These are phyloP conservation scores for Rutidosis leptorrhynchoides DNA, from an alignment of 129 eudicot species.

Conservation along the genomic window DNA sequence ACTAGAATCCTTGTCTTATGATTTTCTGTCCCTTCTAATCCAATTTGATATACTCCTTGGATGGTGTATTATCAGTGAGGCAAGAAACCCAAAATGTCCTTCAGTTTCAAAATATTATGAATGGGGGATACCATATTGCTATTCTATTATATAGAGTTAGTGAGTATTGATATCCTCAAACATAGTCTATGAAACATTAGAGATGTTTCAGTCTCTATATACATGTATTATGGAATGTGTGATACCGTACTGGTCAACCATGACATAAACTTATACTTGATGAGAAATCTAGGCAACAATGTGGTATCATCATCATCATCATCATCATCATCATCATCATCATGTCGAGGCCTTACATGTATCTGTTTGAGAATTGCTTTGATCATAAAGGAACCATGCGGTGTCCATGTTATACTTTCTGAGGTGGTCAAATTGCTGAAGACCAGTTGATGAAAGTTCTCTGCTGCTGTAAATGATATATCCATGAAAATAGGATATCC, in stretches of 20 bases:
- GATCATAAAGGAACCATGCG: not conserved
- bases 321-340: not conserved
- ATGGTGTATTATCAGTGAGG: conserved; percentile 1
- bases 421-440: not conserved
- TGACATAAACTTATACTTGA: conserved; percentile 1
- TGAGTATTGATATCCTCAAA: not conserved
- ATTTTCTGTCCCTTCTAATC: not conserved
- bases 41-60: not conserved
- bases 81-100: not conserved
- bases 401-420: conserved; percentile 3
- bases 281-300: not conserved
- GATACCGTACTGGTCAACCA: not conserved
- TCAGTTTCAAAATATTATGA: not conserved
- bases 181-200: not conserved
- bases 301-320: not conserved
- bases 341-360: not conserved
- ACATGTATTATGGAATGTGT: conserved; percentile 1
- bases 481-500: not conserved
- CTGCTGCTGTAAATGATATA: conserved; percentile 12
- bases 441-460: not conserved
- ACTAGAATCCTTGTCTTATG: conserved; percentile 3
- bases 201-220: not conserved
- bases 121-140: not conserved
- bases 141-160: not conserved
- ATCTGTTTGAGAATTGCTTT: not conserved